Base-by-base conservation (phyloP, 2,329 filamentous ascomycete species). In the Septoria petroselini region DNA sequence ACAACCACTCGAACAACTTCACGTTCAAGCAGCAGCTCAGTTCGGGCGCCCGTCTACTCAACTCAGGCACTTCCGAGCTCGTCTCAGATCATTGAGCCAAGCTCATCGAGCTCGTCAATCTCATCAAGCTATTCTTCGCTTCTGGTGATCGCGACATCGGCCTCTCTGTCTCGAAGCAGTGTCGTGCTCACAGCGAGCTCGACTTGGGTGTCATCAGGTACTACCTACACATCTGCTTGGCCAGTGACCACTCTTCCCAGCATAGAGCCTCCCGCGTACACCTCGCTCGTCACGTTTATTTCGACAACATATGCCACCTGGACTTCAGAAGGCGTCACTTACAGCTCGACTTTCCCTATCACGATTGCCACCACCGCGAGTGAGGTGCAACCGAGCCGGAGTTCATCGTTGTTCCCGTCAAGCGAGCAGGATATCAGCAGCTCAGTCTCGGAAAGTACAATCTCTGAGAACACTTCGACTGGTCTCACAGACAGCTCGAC, bases 401-500 rank as follows among this genome's bases (percentile, higher is more conserved):
- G 31, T 11, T 3, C 12, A 18, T 31, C 29, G 3, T 11, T 3
- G 3, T 25, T 17, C 17, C 9, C 18, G 5, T 33, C 40, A 12
- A 42, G 12, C 11, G 25, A 7, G 9, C 14, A 29, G 4, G 21
- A 29, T 6, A 30, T 7, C 17, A 33, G 27, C 9, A 27, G 19
- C 19, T 37, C 41, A 7, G 14, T 14, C 9, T 11, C 30, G 4
- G 15, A 30, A 18, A 50, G 40, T 5, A 23, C 14, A 6, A 15
- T 50, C 17, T 45, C 48, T 14, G 34, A 43, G n/a, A 44, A 35
- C 30, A 40, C 25, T 17, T 50, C 48, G 8, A 34, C 40, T 19
- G 34, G 48, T 9, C n/a, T 34, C 3, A 45, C 41, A 23, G 33
- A 44, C 48, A 45, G 40, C 41, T 50, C 48, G 12, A 45, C 40